Percentiles rank a stretch among this genome's conserved stretches.
These are phyloP conservation scores for Cupressus sempervirens DNA, from an alignment of 75 land plant species.

Conservation along the genomic window DNA sequence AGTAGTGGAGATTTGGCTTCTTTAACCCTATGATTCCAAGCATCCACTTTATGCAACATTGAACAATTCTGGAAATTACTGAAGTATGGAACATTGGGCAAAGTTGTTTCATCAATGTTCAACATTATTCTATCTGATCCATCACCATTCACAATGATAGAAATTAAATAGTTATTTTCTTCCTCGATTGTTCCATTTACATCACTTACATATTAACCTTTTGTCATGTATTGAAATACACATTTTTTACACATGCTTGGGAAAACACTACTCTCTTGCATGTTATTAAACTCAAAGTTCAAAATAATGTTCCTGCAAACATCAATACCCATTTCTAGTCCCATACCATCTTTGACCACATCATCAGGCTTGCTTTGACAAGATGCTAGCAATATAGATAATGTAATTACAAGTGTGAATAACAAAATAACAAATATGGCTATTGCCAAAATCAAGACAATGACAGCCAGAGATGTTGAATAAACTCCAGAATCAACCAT, in stretches of 20 bases:
- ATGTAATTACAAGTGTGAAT: slow-evolving; percentile 35
- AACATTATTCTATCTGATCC: slow-evolving; percentile 34
- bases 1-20: slow-evolving; percentile 23
- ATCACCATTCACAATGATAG: slow-evolving; percentile 17
- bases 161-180: slow-evolving; percentile 15
- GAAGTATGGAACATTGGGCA: slow-evolving; percentile 39
- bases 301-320: slow-evolving; percentile 27
- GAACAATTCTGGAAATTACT: slow-evolving; percentile 19
- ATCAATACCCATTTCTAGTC: not conserved
- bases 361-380: slow-evolving; percentile 23
- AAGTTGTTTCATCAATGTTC: slow-evolving; percentile 41
- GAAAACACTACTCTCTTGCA: slow-evolving; percentile 26
- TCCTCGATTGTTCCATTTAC: slow-evolving; percentile 21
- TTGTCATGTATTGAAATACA: slow-evolving; percentile 27
- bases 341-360: not conserved
- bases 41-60: slow-evolving; percentile 9
- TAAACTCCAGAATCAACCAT: slow-evolving; percentile 41
- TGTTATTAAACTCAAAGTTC: slow-evolving; percentile 33
- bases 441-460: slow-evolving; percentile 29
- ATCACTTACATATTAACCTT: slow-evolving; percentile 31
- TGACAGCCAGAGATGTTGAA: slow-evolving; percentile 38
- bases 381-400: slow-evolving; percentile 41
- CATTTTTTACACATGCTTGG: slow-evolving; percentile 22
- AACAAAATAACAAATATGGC: slow-evolving; percentile 37
- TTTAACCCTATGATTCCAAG: slow-evolving; percentile 25